Evolutionary conservation across 2,329 filamentous ascomycete species (phyloP), one percentile per base, ranked within the genome.

Genomic region (Fusarium citri): DNA sequence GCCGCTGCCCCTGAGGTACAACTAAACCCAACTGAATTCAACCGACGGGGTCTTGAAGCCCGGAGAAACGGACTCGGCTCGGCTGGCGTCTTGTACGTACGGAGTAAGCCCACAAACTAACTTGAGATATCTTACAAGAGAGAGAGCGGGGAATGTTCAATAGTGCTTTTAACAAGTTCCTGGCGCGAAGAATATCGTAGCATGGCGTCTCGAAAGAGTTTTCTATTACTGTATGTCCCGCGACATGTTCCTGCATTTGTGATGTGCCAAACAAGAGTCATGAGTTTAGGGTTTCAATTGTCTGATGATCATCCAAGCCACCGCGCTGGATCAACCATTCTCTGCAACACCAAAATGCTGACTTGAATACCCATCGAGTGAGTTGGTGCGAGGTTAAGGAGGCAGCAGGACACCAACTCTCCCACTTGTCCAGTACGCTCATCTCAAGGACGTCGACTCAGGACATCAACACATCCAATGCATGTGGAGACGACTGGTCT

Each of bases 231-330:
- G 47, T 42, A 68, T 43, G 34, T 53, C 28, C 45, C n/a, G 22
- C 59, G n/a, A 56, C 23, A 15, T 50, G 68, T 71, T 71, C 68
- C 68, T 71, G 68, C 68, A 71, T 71, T 59, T 68, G 45, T 41
- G 40, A 68, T 62, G 50, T 58, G 48, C 58, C 61, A 53, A 56
- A 51, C 18, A 28, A 48, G 59, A 57, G 55, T 64, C 61, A 68
- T 51, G 45, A 58, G 64, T 59, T 64, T 50, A 65, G 42, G 46
- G 55, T 61, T 55, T 51, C 34, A 68, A 50, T 48, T 50, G 64
- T 61, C 68, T 65, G 64, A 48, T 68, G 67, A 70, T 60, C 67
- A 66, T 45, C 40, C 40, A 41, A 62, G 31, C 47, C 47, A 40
- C 63, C 64, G 53, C 49, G 42, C 45, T 56, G 51, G 55, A 71